Evolutionary conservation across 176 grass and related monocot species (phyloP).

Genomic region (Rhynchospora tenuis): DNA sequence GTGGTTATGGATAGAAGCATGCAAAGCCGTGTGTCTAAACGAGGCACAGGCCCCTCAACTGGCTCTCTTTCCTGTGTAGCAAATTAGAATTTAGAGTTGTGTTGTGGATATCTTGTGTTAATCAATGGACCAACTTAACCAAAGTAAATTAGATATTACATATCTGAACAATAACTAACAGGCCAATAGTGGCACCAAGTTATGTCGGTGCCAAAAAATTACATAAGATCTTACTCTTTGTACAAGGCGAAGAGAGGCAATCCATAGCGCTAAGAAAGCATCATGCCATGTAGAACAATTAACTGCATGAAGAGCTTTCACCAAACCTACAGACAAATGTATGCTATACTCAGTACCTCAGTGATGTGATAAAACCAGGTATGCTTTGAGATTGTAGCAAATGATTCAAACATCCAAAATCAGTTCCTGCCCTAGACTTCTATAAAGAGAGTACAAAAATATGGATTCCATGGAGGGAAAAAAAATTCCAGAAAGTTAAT

Average conservation of each 20-base stretch:
- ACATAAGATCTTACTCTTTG: constrained; percentile 60
- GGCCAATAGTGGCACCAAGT: neutral
- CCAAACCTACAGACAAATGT: constrained; percentile 57
- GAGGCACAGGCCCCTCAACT: constrained; percentile 87
- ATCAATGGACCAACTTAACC: neutral
- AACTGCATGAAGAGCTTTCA: constrained; percentile 83
- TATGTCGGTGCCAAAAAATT: neutral
- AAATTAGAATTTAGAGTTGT: constrained; percentile 29
- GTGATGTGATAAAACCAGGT: neutral
- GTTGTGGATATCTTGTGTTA: constrained; percentile 13
- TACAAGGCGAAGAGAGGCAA: constrained; percentile 85
- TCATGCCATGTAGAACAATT: constrained; percentile 89
- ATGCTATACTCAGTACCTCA: neutral
- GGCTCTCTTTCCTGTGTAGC: constrained; percentile 83
- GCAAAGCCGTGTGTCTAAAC: constrained; percentile 80
- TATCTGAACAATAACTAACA: neutral
- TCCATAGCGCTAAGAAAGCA: constrained; percentile 91
- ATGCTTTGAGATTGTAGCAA: neutral
- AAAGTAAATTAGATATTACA: constrained; percentile 1
- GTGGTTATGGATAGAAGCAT: constrained; percentile 82
- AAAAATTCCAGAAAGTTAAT: neutral
- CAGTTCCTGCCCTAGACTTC: neutral
- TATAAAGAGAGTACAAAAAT: neutral
- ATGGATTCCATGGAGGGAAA: neutral
- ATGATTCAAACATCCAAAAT: neutral